A percentile compares a stretch with the other conserved stretches of the same genome.
phyloP scores from a whole-genome alignment of 257 asterid species.

The Cinchona pubescens region DNA sequence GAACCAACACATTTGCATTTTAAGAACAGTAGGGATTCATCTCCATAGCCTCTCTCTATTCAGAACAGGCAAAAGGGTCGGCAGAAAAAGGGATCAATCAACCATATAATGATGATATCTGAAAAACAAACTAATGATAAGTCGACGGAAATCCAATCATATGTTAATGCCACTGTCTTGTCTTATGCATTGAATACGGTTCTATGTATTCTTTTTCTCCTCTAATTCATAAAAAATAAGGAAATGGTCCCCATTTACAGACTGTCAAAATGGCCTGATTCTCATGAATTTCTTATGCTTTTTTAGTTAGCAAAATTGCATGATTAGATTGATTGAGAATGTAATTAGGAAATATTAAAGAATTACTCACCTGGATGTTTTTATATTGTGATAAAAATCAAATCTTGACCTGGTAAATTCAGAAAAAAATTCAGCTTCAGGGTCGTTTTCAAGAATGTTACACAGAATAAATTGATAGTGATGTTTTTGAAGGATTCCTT shows the following conservation, averaged over 20 bases:
- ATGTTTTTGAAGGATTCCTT: slow-evolving; percentile 19
- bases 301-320: slow-evolving; percentile 29
- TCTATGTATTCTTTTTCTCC: slow-evolving; percentile 6
- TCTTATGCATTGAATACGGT: slow-evolving; percentile 54
- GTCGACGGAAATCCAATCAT: slow-evolving; percentile 54
- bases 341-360: slow-evolving; percentile 11
- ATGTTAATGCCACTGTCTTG: slow-evolving; percentile 32
- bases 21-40: slow-evolving; percentile 10
- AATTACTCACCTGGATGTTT: slow-evolving; percentile 17
- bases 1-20: slow-evolving; percentile 7
- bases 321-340: slow-evolving; percentile 40
- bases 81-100: slow-evolving; percentile 39
- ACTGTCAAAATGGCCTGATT: slow-evolving; percentile 78
- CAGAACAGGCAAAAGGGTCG: slow-evolving; percentile 35
- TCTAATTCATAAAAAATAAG: slow-evolving; percentile 15
- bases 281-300: slow-evolving; percentile 43
- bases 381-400: slow-evolving; percentile 30
- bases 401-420: slow-evolving; percentile 29
- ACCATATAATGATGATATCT: slow-evolving; percentile 39
- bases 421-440: slow-evolving; percentile 13
- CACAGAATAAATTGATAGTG: slow-evolving; percentile 12
- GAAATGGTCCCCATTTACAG: slow-evolving; percentile 76
- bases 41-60: slow-evolving; percentile 7
- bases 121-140: slow-evolving; percentile 34
- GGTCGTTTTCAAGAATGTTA: slow-evolving; percentile 52